Evolutionary conservation across 768 basidiomycete genomes (phyloP), one percentile per base, ranked within the genome.

Genomic region (Tulasnella sp.): DNA sequence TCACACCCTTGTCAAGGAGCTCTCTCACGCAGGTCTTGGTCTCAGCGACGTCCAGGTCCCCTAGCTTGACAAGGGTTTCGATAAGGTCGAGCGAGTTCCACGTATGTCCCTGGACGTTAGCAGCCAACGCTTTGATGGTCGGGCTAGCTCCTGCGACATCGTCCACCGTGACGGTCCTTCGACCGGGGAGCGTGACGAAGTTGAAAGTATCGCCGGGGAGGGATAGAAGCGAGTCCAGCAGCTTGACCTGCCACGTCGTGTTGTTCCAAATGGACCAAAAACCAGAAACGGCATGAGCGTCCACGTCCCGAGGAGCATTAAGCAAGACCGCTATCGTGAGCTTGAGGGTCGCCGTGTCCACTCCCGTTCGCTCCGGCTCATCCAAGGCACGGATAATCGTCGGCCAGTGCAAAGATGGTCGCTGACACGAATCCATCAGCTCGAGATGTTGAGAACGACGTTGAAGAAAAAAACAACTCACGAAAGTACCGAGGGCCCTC

Each of bases 1-100:
- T 95, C 76, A 96, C 91, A 0, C 95, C 97, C 84, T 96, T 95
- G 84, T 98, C 97, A 78, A 99, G 86, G 92, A 98, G 94, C 83
- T 98, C 96, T 72, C 93, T 89, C 40, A 97, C 96, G 82, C 91
- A 92, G 80, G 87, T 89, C 37, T 92, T 90, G 40, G 96, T 91
- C 76, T 96, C 95, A 22, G 85, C 82, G 31, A 89, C 90, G 40
- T 95, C 93, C 3, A 92, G 91, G 81, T 92, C 92, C 2, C 93
- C 93, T 77, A 93, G 88, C 80, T 91, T 90, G n/a, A 97, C 93
- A 3, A 98, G 88, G 41, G 96, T 92, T 85, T 96, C 92, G 83
- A 97, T 94, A 60, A 99, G 87, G 83, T 98, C 96, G 12, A 96
- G 87, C 7, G 95, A 96, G 85, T 99, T 99, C 97, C 97, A 99